phyloP scores from a whole-genome alignment of 2,329 filamentous ascomycete species.

The Hypoxylon sp. region DNA sequence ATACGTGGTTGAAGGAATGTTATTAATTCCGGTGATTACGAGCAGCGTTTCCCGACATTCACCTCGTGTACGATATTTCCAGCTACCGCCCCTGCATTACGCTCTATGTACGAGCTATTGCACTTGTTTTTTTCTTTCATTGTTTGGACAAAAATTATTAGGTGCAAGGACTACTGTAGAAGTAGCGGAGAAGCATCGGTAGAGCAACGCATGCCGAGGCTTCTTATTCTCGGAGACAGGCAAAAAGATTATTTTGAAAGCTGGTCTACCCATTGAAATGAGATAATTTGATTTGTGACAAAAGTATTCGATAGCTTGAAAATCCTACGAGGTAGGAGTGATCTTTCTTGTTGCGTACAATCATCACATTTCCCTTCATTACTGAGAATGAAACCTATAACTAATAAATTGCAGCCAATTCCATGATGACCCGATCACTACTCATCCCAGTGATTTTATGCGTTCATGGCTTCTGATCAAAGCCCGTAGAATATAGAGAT shows the following conservation, averaged over 20 bases:
- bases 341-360: neutral
- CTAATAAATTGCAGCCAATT: neutral
- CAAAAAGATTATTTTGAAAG: constrained; percentile 21
- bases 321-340: neutral
- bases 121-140: constrained; percentile 23
- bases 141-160: constrained; percentile 30
- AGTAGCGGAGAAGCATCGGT: constrained; percentile 14
- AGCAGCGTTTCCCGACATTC: constrained; percentile 30
- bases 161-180: constrained; percentile 45
- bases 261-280: neutral
- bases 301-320: neutral
- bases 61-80: constrained; percentile 40
- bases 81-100: constrained; percentile 1
- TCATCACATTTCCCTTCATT: neutral
- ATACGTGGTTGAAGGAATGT: constrained; percentile 24
- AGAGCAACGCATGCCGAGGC: constrained; percentile 23
- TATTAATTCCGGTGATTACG: constrained; percentile 26
- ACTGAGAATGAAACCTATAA: neutral
- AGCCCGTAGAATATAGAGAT: too few species aligned
- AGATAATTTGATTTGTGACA: neutral
- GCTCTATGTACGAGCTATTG: constrained; percentile 8
- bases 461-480: too few species aligned
- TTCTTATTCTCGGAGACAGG: constrained; percentile 16
- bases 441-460: too few species aligned
- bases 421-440: neutral